Base-by-base conservation (phyloP, 768 basidiomycete genomes). In the Pluteus cervinus region DNA sequence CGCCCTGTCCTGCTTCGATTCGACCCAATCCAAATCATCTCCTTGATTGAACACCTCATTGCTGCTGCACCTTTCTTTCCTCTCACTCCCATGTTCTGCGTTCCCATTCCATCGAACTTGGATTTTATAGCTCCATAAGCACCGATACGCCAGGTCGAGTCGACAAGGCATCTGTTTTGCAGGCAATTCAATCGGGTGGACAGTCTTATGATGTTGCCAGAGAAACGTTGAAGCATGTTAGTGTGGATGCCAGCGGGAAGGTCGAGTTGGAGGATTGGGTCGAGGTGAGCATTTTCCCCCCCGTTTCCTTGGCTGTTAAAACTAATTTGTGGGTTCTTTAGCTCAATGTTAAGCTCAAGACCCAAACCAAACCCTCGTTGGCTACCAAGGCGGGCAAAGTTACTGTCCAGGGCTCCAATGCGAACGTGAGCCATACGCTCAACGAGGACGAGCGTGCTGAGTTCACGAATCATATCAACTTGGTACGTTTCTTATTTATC, bases 201-300 rank as follows among this genome's bases (percentile, higher is more conserved):
- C 79, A 92, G 56, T 87, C 87, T 2, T 97, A 97, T 53, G 93
- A 98, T 65, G 67, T 81, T 46, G 91, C 81, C 4, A 67, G 87
- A 49, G 87, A 89, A 60, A 88, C 93, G 0, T 68, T 99, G 58
- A 99, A 99, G 65, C 75, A 82, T 48, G 93, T 97, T 54, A 86
- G 81, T 41, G 80, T 97, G 34, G 94, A 98, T 58, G 84, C 94
- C 4, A 89, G 86, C 58, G 94, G 96, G 30, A 89, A 91, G 59
- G 81, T 99, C 41, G 96, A 97, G 60, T 66, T 98, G 42, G 96
- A 98, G 49, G 96, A 98, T 55, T 99, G 90, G 84, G 93, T 98
- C 30, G 94, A 98, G 76, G 86, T 93, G 46, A 43, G 76, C 40
- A n/a, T n/a, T n/a, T n/a, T n/a, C n/a, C n/a, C n/a, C n/a, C n/a